These are phyloP conservation scores for Chalciporus sphaerocephalus DNA, from an alignment of 768 basidiomycete genomes.

Conservation along the genomic window DNA sequence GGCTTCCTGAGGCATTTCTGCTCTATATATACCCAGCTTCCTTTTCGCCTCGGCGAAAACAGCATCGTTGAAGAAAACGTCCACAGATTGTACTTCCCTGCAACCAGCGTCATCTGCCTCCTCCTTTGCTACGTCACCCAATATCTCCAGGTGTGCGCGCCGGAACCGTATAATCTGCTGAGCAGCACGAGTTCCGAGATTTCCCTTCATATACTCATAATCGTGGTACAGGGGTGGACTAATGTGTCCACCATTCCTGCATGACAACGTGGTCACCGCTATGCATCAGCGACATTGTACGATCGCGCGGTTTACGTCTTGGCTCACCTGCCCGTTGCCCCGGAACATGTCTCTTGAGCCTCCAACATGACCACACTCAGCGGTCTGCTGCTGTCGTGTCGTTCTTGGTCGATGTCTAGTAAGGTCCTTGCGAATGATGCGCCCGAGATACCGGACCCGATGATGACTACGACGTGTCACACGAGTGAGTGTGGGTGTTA, in stretches of 20 bases:
- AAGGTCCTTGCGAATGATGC: conserved; percentile 40
- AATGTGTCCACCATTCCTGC: conserved; percentile 50
- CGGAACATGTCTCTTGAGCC: conserved; percentile 54
- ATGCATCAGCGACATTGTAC: background rate
- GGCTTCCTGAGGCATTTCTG: conserved; percentile 50
- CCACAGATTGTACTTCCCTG: conserved; percentile 31
- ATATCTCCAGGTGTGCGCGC: conserved; percentile 33
- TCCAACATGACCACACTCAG: conserved; percentile 52
- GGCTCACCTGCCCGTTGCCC: conserved; percentile 48
- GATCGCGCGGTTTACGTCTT: background rate
- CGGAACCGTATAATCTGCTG: conserved; percentile 40
- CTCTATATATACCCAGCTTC: conserved; percentile 41
- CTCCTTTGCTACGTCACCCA: conserved; percentile 28
- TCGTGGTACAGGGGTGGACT: conserved; percentile 47
- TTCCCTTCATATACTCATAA: conserved; percentile 35
- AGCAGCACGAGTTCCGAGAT: conserved; percentile 38
- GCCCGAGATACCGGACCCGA: conserved; percentile 54
- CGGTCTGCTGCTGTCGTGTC: conserved; percentile 12
- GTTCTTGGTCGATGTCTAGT: conserved; percentile 27
- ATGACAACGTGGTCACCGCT: background rate
- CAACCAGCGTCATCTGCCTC: conserved; percentile 29
- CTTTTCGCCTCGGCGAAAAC: conserved; percentile 38
- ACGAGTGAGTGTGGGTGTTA: background rate
- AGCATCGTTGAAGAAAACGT: conserved; percentile 31
- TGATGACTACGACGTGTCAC: conserved; percentile 33